Base-by-base conservation (phyloP, 805 yeast species). In the Candida corydali region DNA sequence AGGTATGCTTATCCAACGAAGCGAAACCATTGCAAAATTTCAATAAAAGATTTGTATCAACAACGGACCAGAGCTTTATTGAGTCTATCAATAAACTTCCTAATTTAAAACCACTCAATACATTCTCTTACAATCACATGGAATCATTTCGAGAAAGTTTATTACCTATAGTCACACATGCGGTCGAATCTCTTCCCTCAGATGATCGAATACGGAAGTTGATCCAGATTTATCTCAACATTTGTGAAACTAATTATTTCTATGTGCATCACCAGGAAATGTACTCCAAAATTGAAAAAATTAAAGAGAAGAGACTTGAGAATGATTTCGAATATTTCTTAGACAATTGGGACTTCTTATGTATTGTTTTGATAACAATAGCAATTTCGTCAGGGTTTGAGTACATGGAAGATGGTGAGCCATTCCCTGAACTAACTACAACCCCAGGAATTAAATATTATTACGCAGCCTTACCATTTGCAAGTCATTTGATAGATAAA, bases 241-340 rank as follows among this genome's bases (percentile, higher is more conserved):
- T 46, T 14, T 46, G 49, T 33, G 49, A 45, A 27, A 46, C 51
- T 9, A 46, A 47, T 23, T 46, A 42, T 32, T 46, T 44, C 32
- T 46, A 44, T 20, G 37, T 37, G n/a, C 43, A 39, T 37, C 51
- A 45, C 20, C 32, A 22, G 5, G 22, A 26, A 9, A 29, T 36
- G 18, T 38, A 29, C 20, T 27, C 24, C 4, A 34, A 38, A 16
- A 23, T 45, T 6, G 37, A 25, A n/a, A 35, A 30, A 15, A 20
- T 47, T 4, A 31, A 41, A n/a, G 26, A 12, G 5, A 35, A 41
- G 11, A 26, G 38, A 20, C 24, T 14, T 3, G 28, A 17, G 7
- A 20, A 31, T 6, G 42, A 47, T 29, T 26, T 39, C 17, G 37
- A 26, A 12, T 43, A 38, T 26, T 32, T 47, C 17, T 30, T 36